These are phyloP conservation scores for Knoxdaviesia capensis DNA, from an alignment of 2,329 filamentous ascomycete species.

Conservation along the genomic window DNA sequence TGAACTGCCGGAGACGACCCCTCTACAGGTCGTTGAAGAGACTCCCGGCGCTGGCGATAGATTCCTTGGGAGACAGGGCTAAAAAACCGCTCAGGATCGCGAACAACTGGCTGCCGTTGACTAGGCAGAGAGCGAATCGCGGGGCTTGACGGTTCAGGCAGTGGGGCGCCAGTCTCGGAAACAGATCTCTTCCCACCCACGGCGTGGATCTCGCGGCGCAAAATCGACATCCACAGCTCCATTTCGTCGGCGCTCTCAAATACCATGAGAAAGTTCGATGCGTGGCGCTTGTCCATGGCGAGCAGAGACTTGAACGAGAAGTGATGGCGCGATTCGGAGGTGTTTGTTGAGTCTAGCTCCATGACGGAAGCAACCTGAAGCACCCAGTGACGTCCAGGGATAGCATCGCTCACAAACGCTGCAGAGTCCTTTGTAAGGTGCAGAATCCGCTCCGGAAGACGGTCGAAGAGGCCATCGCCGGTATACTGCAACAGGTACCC, in stretches of 20 bases:
- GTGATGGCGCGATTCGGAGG: constrained; percentile 38
- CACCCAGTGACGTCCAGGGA: constrained; percentile 65
- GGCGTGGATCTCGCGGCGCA: constrained; percentile 50
- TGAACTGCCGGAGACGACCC: too few relatives aligned
- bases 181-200: constrained; percentile 45
- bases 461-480: constrained; percentile 47
- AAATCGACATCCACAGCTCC: constrained; percentile 51
- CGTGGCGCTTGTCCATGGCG: constrained; percentile 31
- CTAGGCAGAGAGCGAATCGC: constrained; percentile 18
- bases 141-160: constrained; percentile 8
- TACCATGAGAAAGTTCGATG: constrained; percentile 49
- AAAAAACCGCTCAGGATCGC: constrained; percentile 26
- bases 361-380: constrained; percentile 51
- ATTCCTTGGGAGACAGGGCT: constrained; percentile 4
- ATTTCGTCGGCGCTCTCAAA: constrained; percentile 55
- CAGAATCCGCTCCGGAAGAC: constrained; percentile 54
- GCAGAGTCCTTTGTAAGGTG: constrained; percentile 55
- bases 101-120: constrained; percentile 25
- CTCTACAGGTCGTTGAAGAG: too few relatives aligned
- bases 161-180: constrained; percentile 36
- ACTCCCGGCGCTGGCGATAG: too few relatives aligned
- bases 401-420: constrained; percentile 61
- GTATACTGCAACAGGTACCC: constrained; percentile 60
- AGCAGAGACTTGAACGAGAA: constrained; percentile 19
- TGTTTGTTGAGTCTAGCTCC: constrained; percentile 13